Base-by-base conservation (phyloP, 768 basidiomycete species). In the Panaeolus papilionaceus region DNA sequence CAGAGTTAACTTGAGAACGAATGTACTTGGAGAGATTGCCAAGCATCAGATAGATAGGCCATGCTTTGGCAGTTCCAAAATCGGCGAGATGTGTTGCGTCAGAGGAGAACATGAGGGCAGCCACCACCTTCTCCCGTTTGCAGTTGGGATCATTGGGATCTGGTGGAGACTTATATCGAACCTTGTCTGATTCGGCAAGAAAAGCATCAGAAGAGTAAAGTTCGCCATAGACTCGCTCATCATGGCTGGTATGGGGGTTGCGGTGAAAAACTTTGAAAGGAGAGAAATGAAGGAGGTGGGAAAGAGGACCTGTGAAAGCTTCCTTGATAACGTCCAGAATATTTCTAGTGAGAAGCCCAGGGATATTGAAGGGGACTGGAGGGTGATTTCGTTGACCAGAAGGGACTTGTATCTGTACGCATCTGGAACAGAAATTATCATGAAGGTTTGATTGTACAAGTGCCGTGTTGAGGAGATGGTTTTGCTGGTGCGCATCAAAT, bases 21-120 rank as follows among this genome's bases (percentile, higher is more conserved):
- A 72, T 51, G 62, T 81, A 86, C 64, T 86, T 86, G 0, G 84
- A 84, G 11, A 76, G 73, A 66, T 79, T 80, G 0, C 80, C 80
- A 61, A 84, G 79, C 38, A 71, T 78, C 4, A 82, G 40, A 62
- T 85, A 86, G 0, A 82, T 39, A 1, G 83, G 84, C 85, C 82
- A 85, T 0, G 81, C 70, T 7, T 72, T 74, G 0, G 80, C 79
- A n/a, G 67, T 78, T 0, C 82, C 81, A 73, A 82, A 82, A 14
- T 68, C 74, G 1, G 80, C 71, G 1, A 80, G 74, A 64, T 78
- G 79, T 0, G 76, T 82, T 1, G 77, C 71, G 64, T 81, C 79
- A 0, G 78, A 82, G 70, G 74, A 79, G 11, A 75, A 70, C 79
- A 79, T 81, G 4, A 79, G 54, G 0, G 66, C 65, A 1, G 72